Evolutionary conservation across 2,329 filamentous ascomycete genomes (phyloP), one percentile per base, ranked within the genome.

Genomic region (Aspergillus intermedius): DNA sequence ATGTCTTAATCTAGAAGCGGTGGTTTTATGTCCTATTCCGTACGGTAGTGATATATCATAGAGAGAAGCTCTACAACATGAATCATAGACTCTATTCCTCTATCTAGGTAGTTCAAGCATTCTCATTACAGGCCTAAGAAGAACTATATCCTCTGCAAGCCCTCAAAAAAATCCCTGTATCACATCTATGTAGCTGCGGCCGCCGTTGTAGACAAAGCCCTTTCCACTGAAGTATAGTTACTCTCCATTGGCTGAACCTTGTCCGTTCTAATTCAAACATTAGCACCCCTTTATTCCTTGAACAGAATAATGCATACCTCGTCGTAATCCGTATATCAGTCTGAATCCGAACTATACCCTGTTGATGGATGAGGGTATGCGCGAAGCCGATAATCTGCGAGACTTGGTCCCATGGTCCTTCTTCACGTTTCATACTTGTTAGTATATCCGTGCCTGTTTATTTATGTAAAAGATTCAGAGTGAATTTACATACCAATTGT

Each of bases 351-450:
- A 84, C 74, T n/a, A 87, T 81, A 21, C 87, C 88, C 46, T 80
- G 77, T 51, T 80, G 71, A 62, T 93, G 88, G 21, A 93, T 79
- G 46, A 87, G 74, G 1, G 77, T 77, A 68, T 93, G 88, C 1
- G 86, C 87, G 69, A 88, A 85, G 15, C 88, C 88, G 52, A 93
- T 85, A 37, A 88, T 75, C 47, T 73, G 76, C 77, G 91, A 87
- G 49, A 93, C 88, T 15, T 88, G 80, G 53, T 91, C 86, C 91
- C 91, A 95, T 34, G 82, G 78, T 5, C 91, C 91, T 73, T 95
- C 91, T 93, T 55, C 56, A 21, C 3, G 23, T 3, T 32, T 9
- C 6, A 35, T n/a, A 5, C 12, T 35, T 21, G 32, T 30, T 45
- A 48, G 42, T 21, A 30, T 44, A 12, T 9, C 21, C 19, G 12